Conservation (phyloP, 495 filamentous ascomycete species). For the Geoglossum glabrum region DNA sequence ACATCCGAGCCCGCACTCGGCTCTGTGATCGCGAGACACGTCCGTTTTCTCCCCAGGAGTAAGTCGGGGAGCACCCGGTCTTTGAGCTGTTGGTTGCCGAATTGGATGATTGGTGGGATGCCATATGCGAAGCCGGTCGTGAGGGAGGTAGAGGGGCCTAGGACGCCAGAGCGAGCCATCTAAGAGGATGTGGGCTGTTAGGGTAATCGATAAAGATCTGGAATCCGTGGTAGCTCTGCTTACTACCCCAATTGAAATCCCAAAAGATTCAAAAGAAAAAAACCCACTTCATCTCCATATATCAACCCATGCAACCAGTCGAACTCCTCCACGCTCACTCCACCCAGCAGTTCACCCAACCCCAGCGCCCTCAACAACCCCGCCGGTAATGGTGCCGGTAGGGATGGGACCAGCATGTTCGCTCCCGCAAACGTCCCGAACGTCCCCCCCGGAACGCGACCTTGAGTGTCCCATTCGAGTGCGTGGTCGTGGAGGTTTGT, state of each 20-base stretch:
- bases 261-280: neutral
- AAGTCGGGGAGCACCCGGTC: constrained; percentile 44
- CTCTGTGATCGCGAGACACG: constrained; percentile 64
- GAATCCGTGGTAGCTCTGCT: no score
- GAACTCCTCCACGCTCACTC: constrained; percentile 50
- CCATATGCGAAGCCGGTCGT: constrained; percentile 54
- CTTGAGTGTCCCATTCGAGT: constrained; percentile 44
- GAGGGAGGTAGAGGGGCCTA: constrained; percentile 36
- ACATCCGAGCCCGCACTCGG: constrained; percentile 55
- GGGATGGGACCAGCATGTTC: constrained; percentile 42
- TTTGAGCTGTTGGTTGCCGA: constrained; percentile 36
- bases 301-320: constrained; percentile 54
- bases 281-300: constrained; percentile 37
- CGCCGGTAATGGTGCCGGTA: constrained; percentile 47
- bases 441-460: constrained; percentile 38
- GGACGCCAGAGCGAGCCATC: constrained; percentile 42
- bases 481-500: constrained; percentile 39
- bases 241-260: no score
- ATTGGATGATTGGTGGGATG: constrained; percentile 49
- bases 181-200: constrained; percentile 10
- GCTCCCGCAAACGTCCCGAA: constrained; percentile 37
- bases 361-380: constrained; percentile 43
- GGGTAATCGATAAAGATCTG: no score
- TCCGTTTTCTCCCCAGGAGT: constrained; percentile 41
- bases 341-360: constrained; percentile 42